Percentiles rank a stretch among this genome's conserved stretches.
Evolutionary conservation across 805 yeast genomes (phyloP).

Genomic region (Martiniozyma abietophila): DNA sequence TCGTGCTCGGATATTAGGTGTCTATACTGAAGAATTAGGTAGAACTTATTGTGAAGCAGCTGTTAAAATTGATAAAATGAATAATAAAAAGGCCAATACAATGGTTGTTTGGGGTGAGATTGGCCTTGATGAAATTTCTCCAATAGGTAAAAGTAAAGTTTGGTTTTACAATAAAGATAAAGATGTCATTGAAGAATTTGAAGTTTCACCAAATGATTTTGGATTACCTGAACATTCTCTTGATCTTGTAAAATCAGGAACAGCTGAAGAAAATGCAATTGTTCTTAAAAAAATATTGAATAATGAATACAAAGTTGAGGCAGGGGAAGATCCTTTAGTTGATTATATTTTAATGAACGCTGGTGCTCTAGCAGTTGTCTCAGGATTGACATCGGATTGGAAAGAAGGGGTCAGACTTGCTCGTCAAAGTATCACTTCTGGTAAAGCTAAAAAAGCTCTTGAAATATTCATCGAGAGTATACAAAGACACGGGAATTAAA

Average conservation of each 20-base stretch:
- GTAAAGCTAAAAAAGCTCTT: slow-evolving; percentile 56
- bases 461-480: slow-evolving; percentile 40
- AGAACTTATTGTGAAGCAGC: slow-evolving; percentile 79
- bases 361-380: slow-evolving; percentile 75
- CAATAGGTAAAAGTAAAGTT: slow-evolving; percentile 69
- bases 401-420: slow-evolving; percentile 71
- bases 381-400: slow-evolving; percentile 64
- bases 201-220: slow-evolving; percentile 64
- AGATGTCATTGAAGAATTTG: slow-evolving; percentile 31
- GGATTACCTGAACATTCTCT: slow-evolving; percentile 70
- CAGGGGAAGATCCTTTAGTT: slow-evolving; percentile 53
- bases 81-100: slow-evolving; percentile 39
- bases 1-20: slow-evolving; percentile 80
- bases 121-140: slow-evolving; percentile 91
- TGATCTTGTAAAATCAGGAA: slow-evolving; percentile 64
- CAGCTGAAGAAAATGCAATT: slow-evolving; percentile 78
- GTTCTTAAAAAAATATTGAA: slow-evolving; percentile 35
- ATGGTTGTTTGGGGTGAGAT: slow-evolving; percentile 90
- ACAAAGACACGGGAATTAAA: too few species aligned
- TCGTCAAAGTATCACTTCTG: slow-evolving; percentile 52
- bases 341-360: slow-evolving; percentile 90
- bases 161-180: slow-evolving; percentile 53
- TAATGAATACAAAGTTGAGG: slow-evolving; percentile 33
- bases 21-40: slow-evolving; percentile 72
- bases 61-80: slow-evolving; percentile 43